Conservation (phyloP, 2,329 filamentous ascomycete genomes). For the Colletotrichum orchidophilum region DNA sequence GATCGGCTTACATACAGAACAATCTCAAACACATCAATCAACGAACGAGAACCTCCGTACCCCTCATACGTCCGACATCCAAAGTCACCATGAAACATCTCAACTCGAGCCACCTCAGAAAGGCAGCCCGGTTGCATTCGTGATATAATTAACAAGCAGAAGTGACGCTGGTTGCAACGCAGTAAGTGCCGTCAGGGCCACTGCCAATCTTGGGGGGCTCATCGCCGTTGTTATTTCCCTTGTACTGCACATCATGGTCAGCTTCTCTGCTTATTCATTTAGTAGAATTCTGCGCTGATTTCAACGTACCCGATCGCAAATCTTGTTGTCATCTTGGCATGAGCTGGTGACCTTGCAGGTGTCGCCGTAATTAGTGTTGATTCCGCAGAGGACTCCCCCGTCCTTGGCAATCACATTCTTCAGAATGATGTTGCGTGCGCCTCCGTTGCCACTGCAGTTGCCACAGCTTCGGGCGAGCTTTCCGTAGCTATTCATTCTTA, state of each 20-base stretch:
- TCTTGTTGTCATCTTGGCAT: conserved; percentile 43
- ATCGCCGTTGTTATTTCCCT: conserved; percentile 46
- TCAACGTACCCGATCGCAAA: conserved; percentile 38
- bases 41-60: neutral
- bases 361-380: conserved; percentile 62
- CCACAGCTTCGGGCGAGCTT: conserved; percentile 62
- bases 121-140: neutral
- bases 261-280: neutral
- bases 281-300: neutral
- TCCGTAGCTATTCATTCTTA: conserved; percentile 45
- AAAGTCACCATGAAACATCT: neutral
- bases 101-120: neutral
- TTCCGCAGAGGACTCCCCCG: conserved; percentile 55
- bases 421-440: conserved; percentile 54
- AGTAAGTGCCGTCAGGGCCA: conserved; percentile 48
- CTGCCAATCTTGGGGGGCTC: conserved; percentile 50
- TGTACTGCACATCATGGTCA: conserved; percentile 36
- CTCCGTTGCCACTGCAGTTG: conserved; percentile 54
- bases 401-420: conserved; percentile 51
- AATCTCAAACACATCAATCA: neutral
- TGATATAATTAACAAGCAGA: conserved; percentile 24
- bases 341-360: conserved; percentile 53
- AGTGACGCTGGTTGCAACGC: conserved; percentile 37
- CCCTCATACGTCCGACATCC: neutral
- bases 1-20: too few relatives aligned